Conservation (phyloP, 495 filamentous ascomycete species). For the Penicillium atrosanguineum region DNA sequence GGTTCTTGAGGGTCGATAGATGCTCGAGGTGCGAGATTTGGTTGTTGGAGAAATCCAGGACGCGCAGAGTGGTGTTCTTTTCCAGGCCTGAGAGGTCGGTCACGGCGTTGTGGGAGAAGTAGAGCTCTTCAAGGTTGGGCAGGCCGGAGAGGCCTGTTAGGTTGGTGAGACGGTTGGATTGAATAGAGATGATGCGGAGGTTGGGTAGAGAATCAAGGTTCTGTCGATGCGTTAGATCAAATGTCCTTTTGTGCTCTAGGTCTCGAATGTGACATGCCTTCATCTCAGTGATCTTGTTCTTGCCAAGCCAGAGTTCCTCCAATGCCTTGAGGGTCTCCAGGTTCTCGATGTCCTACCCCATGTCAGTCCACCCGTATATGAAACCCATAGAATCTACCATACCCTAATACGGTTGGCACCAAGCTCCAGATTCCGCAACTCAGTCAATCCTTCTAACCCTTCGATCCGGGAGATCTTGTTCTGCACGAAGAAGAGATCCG, state of each 20-base stretch:
- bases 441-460: constrained; percentile 68
- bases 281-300: constrained; percentile 93
- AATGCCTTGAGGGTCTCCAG: constrained; percentile 71
- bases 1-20: constrained; percentile 60
- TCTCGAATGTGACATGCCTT: constrained; percentile 42
- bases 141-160: constrained; percentile 72
- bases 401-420: constrained; percentile 87
- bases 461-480: constrained; percentile 92
- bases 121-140: constrained; percentile 85
- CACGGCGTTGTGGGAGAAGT: constrained; percentile 97
- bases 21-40: constrained; percentile 71
- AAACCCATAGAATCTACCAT: constrained; percentile 7
- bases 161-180: constrained; percentile 89
- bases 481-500: constrained; percentile 89
- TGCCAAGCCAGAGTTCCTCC: constrained; percentile 92
- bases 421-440: constrained; percentile 80
- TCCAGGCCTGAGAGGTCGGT: constrained; percentile 74
- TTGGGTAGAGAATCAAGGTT: constrained; percentile 68
- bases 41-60: constrained; percentile 91
- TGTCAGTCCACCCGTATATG: constrained; percentile 1
- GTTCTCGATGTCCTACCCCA: constrained; percentile 74
- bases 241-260: not conserved
- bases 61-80: constrained; percentile 63
- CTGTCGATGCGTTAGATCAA: constrained; percentile 22
- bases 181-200: constrained; percentile 89